Evolutionary conservation across 1,284 basidiomycete genomes (phyloP), one percentile per base, ranked within the genome.

Genomic region (Psilocybe mexicana): DNA sequence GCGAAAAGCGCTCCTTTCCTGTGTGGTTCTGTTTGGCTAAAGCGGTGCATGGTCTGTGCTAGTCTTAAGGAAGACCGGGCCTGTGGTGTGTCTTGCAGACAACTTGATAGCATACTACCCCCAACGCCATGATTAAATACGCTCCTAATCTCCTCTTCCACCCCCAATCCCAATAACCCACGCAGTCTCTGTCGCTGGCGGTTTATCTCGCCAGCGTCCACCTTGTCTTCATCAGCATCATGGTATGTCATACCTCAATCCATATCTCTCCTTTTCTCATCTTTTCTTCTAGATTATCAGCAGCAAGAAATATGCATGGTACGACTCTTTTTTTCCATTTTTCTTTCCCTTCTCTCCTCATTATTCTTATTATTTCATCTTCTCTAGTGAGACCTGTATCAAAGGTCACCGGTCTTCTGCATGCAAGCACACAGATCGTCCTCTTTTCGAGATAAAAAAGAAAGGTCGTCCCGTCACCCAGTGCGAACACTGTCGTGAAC

Each of bases 331-430:
- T 43, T 10, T 26, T 42, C 44, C 46, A 40, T 52, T 26, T 46
- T 23, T 33, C 30, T 56, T 53, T 42, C 55, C 53, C 55, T 46
- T 54, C 57, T 57, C n/a, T 45, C 28, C 8, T 30, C 35, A 6
- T n/a, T 59, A 49, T 58, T 60, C 65, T 40, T 54, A 18, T 58
- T 52, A 57, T 59, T 25, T 54, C 18, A 57, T 50, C 57, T 59
- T 66, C 12, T 59, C 40, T 43, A 93, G 92, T 72, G 90, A 90
- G 73, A 88, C 91, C 43, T 94, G 92, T 73, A 93, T 94, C 71
- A 93, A 94, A 75, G 92, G 92, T 14, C 92, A 94, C 67, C 83
- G 92, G 48, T 93, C 92, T 6, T 93, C 92, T 1, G 83, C 84
- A 8, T 94, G 92, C 72, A 82, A 83, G 54, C 92, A 94, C 69